A percentile compares a stretch with the other conserved stretches of the same genome.
Evolutionary conservation across 2,329 filamentous ascomycete species (phyloP).

Genomic region (Onygenales sp.): DNA sequence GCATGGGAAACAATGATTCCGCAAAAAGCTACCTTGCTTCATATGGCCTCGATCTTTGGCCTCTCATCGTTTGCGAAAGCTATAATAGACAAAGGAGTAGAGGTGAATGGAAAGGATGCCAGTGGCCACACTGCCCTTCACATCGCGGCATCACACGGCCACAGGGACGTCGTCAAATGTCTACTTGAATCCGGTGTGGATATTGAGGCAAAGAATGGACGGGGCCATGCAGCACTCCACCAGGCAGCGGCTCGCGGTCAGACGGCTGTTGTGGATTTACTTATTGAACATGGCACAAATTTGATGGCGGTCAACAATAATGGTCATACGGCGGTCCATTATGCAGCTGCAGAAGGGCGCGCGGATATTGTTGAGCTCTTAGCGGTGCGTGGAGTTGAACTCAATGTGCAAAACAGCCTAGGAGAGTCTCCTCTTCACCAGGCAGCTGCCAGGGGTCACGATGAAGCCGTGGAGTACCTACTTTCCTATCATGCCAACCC

Average conservation of each 20-base stretch:
- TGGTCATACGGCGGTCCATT: background rate
- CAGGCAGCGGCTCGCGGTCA: background rate
- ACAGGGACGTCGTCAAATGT: constrained; percentile 3
- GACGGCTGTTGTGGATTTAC: background rate
- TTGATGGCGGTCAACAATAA: background rate
- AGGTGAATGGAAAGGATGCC: background rate
- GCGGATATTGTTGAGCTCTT: background rate
- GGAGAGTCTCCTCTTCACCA: constrained; percentile 7
- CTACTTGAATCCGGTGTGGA: background rate
- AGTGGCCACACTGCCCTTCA: background rate
- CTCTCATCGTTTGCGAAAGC: constrained; percentile 4
- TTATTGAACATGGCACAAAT: background rate
- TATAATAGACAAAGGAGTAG: constrained; percentile 35
- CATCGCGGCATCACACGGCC: constrained; percentile 4
- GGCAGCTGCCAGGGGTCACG: constrained; percentile 6
- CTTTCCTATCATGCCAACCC: constrained; percentile 31
- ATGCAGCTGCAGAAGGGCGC: background rate
- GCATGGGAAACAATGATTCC: constrained; percentile 4
- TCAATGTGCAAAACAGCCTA: constrained; percentile 3
- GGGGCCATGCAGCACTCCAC: background rate
- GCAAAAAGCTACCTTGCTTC: constrained; percentile 4
- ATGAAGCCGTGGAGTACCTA: constrained; percentile 26
- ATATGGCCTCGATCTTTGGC: constrained; percentile 3
- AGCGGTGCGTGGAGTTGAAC: background rate
- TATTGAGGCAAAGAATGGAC: background rate